A percentile compares a stretch with the other conserved stretches of the same genome.
Conservation (phyloP, 129 eudicot genomes). For the Saposhnikovia divaricata region DNA sequence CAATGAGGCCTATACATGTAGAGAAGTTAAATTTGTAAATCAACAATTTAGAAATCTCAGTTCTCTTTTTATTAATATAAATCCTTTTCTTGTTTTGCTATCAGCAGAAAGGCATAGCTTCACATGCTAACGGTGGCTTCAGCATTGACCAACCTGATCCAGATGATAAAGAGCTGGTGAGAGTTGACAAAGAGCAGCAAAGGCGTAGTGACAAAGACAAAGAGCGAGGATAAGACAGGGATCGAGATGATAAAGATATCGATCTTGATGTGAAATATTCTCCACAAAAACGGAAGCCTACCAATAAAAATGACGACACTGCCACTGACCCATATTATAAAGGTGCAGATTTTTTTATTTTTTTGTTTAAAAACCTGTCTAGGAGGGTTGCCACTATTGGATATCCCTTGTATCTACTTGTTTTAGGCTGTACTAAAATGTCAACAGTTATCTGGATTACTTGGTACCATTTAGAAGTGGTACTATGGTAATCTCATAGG, state of each 20-base stretch:
- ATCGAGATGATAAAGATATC: conserved; percentile 29
- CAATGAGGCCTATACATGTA: conserved; percentile 31
- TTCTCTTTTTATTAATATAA: conserved; percentile 13
- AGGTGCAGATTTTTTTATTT: conserved; percentile 27
- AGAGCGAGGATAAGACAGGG: conserved; percentile 38
- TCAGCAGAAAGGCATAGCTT: conserved; percentile 35
- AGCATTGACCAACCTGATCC: conserved; percentile 35
- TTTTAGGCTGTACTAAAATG: not conserved
- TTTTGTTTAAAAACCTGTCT: not conserved
- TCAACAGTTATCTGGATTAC: not conserved
- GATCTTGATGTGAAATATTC: conserved; percentile 24
- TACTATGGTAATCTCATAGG: not conserved
- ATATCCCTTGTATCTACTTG: not conserved
- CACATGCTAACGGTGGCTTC: conserved; percentile 37
- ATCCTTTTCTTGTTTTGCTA: conserved; percentile 14
- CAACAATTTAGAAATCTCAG: not conserved
- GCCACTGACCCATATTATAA: conserved; percentile 39
- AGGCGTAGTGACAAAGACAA: conserved; percentile 39
- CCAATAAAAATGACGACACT: conserved; percentile 38
- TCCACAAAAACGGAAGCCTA: conserved; percentile 37
- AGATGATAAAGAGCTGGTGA: conserved; percentile 31
- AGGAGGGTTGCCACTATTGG: not conserved
- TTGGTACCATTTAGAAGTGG: not conserved
- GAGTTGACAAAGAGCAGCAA: conserved; percentile 39
- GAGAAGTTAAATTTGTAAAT: conserved; percentile 35